Percentiles rank a stretch among this genome's conserved stretches.
These are phyloP conservation scores for Hordeum marinum DNA, from an alignment of 176 grass and related monocot species.

Conservation along the genomic window DNA sequence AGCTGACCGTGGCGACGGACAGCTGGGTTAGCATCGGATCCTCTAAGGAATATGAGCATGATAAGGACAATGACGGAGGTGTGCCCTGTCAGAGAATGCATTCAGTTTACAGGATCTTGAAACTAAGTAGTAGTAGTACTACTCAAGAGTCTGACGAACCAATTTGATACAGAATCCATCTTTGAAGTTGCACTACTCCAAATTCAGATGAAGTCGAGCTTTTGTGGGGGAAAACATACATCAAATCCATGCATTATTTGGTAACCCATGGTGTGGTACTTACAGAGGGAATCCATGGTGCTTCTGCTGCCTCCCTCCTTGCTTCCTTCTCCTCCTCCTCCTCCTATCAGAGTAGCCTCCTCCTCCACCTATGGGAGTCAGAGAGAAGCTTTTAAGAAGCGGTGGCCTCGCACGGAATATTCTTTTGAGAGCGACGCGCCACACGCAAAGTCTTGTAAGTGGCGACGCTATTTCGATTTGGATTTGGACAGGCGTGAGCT, in stretches of 20 bases:
- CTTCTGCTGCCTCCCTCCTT: background rate
- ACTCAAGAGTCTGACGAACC: too few species aligned
- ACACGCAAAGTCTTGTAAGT: too few species aligned
- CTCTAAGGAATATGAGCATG: background rate
- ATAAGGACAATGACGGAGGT: slow-evolving; percentile 26
- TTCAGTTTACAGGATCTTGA: background rate
- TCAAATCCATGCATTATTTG: background rate
- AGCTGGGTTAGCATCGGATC: slow-evolving; percentile 6
- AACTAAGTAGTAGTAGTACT: too few species aligned
- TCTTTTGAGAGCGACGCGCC: too few species aligned
- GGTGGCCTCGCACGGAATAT: too few species aligned
- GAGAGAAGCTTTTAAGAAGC: too few species aligned
- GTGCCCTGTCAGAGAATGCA: slow-evolving; percentile 34
- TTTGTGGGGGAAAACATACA: background rate
- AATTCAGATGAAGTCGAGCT: background rate
- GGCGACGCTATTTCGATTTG: too few species aligned
- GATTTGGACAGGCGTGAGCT: too few species aligned
- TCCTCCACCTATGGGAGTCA: background rate
- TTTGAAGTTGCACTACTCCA: background rate
- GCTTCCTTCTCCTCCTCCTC: background rate
- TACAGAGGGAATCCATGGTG: slow-evolving; percentile 27
- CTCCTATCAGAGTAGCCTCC: background rate
- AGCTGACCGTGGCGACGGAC: background rate
- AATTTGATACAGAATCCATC: background rate
- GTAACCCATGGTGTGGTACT: too few species aligned